These are phyloP conservation scores for Potentilla sterilis DNA, from an alignment of 306 rosid genomes.

Conservation along the genomic window DNA sequence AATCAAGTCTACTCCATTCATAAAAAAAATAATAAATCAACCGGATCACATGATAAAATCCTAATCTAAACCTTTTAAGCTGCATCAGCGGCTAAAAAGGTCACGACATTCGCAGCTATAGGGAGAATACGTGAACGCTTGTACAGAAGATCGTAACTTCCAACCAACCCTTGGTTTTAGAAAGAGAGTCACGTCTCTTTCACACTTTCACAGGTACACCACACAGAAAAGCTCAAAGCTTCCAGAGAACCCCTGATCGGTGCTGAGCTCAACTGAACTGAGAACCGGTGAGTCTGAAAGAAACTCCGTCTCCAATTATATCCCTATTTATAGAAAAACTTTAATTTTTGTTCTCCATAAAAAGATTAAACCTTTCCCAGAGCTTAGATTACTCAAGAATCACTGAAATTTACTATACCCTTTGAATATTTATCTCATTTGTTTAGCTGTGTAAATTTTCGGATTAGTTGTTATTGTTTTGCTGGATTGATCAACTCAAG, in stretches of 20 bases:
- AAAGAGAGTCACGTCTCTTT: neutral
- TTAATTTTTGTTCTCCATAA: neutral
- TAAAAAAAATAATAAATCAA: no score
- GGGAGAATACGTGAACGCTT: no score
- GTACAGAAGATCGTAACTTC: no score
- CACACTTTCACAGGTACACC: neutral
- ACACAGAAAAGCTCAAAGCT: neutral
- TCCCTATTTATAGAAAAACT: neutral
- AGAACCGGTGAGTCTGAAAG: neutral
- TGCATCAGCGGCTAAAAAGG: no score
- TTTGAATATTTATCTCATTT: neutral
- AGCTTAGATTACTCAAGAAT: neutral
- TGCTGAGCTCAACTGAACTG: neutral
- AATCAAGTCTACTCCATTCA: no score
- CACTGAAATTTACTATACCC: neutral
- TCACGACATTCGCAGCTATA: no score
- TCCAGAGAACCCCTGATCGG: neutral
- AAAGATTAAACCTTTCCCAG: neutral
- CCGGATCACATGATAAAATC: no score
- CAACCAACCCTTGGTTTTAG: no score
- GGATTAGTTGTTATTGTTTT: neutral
- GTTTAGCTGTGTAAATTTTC: neutral
- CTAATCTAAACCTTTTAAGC: no score
- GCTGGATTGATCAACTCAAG: neutral
- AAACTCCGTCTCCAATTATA: neutral